A percentile compares a stretch with the other conserved stretches of the same genome.
phyloP scores from a whole-genome alignment of 139 green algal genomes.

The Chlamydomonas incerta region DNA sequence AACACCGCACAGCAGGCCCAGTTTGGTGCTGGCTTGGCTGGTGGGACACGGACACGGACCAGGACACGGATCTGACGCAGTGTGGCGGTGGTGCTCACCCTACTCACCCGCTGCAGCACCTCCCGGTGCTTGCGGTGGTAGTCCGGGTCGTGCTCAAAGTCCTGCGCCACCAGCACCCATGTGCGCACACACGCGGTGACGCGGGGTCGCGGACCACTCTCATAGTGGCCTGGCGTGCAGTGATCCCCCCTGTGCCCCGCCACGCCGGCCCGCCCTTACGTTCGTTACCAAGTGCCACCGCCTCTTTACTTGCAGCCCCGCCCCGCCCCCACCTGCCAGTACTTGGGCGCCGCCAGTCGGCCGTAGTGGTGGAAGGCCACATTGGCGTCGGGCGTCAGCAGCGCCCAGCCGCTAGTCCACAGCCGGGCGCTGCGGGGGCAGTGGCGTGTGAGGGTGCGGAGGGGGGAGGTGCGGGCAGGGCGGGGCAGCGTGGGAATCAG shows the following conservation, averaged over 20 bases:
- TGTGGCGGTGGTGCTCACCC: no score
- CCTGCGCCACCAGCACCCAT: not conserved
- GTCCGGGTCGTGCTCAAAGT: not conserved
- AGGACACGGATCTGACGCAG: not conserved
- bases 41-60: no score
- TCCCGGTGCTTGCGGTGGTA: slow-evolving; percentile 1
- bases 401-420: slow-evolving; percentile 23
- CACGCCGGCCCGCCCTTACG: no score
- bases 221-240: not conserved
- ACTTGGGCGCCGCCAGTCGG: not conserved
- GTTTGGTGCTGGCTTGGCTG: no score
- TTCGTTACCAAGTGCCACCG: no score
- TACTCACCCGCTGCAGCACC: not conserved
- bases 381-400: slow-evolving; percentile 19
- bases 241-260: not conserved
- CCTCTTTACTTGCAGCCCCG: no score
- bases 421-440: not conserved
- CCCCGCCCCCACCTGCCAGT: not conserved
- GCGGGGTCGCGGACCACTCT: not conserved
- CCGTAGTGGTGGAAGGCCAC: slow-evolving; percentile 31
- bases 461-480: no score
- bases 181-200: not conserved
- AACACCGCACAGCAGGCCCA: no score
- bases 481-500: not conserved
- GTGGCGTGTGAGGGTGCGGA: not conserved